Evolutionary conservation across 257 asterid species (phyloP), one percentile per base, ranked within the genome.

Genomic region (Ajuga chamaepitys): DNA sequence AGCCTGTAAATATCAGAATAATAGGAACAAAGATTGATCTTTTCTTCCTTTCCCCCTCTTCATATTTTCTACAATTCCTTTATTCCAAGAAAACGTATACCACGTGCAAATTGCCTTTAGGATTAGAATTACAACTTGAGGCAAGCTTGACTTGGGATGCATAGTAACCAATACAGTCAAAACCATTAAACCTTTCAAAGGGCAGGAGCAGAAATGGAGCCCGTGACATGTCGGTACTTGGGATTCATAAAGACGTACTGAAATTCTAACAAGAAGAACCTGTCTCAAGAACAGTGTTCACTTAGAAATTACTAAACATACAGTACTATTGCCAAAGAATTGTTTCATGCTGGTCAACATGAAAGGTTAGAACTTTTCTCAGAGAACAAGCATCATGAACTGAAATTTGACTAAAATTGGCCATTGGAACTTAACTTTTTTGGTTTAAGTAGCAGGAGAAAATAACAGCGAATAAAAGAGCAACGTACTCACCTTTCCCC

Each of bases 401-500:
- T 38, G 24, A 63, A 16, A 64, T 41, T 32, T n/a, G 18, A 74
- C 34, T 37, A 57, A 66, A 63, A 37, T 44, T 9, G 40, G 58
- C 66, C 51, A 24, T 40, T 17, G 12, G 50, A 44, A 74, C 52
- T 66, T 34, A 51, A 26, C 5, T 45, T 28, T 64, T 28, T n/a
- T n/a, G n/a, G n/a, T n/a, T 44, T 11, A 24, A 17, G 55, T 30
- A 51, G 48, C 58, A 42, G 62, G 66, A 41, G 66, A 50, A 41
- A 51, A 59, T 46, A 67, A 52, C 41, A 51, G 57, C 66, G 32
- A 42, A 30, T 32, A 18, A 51, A 71, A 62, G 41, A 65, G 9
- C 45, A 57, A 67, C 41, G 61, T 57, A 41, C 72, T 21, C 42
- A 94, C 97, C 96, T 86, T 60, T 85, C 78, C 45, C 86, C 86